Evolutionary conservation across 2,329 filamentous ascomycete species (phyloP).

Genomic region (Blumeria hordei): DNA sequence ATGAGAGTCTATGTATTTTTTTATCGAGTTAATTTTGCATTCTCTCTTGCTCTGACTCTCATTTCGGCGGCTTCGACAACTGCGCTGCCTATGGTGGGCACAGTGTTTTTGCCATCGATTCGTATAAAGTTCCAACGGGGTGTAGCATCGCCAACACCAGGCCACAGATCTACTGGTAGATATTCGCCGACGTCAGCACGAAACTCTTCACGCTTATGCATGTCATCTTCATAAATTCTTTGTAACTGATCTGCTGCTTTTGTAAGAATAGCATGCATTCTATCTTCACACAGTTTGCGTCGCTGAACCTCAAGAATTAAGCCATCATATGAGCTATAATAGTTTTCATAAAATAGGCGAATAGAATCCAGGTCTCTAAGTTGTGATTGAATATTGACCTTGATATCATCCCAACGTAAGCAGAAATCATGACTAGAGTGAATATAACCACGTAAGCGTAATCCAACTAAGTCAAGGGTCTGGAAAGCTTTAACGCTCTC

Average conservation of each 20-base stretch:
- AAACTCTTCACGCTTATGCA: slow-evolving; percentile 51
- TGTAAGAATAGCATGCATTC: slow-evolving; percentile 47
- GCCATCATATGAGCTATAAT: slow-evolving; percentile 61
- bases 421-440: slow-evolving; percentile 39
- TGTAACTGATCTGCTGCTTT: slow-evolving; percentile 60
- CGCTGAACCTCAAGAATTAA: slow-evolving; percentile 66
- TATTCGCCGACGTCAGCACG: slow-evolving; percentile 64
- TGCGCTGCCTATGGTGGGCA: slow-evolving; percentile 8
- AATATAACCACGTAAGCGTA: slow-evolving; percentile 39
- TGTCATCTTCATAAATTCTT: slow-evolving; percentile 49
- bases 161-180: slow-evolving; percentile 73
- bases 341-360: slow-evolving; percentile 66
- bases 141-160: slow-evolving; percentile 33
- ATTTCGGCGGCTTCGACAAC: slow-evolving; percentile 11
- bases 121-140: slow-evolving; percentile 12
- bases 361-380: slow-evolving; percentile 57
- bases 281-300: slow-evolving; percentile 45
- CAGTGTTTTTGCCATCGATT: slow-evolving; percentile 4
- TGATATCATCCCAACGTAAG: slow-evolving; percentile 49
- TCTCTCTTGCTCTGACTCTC: slow-evolving; percentile 10
- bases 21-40: not conserved
- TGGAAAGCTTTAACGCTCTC: slow-evolving; percentile 37
- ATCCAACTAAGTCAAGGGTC: slow-evolving; percentile 42
- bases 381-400: slow-evolving; percentile 39
- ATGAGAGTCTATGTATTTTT: too few species aligned